phyloP scores from a whole-genome alignment of 345 rosid genomes.

The Viola odorata region DNA sequence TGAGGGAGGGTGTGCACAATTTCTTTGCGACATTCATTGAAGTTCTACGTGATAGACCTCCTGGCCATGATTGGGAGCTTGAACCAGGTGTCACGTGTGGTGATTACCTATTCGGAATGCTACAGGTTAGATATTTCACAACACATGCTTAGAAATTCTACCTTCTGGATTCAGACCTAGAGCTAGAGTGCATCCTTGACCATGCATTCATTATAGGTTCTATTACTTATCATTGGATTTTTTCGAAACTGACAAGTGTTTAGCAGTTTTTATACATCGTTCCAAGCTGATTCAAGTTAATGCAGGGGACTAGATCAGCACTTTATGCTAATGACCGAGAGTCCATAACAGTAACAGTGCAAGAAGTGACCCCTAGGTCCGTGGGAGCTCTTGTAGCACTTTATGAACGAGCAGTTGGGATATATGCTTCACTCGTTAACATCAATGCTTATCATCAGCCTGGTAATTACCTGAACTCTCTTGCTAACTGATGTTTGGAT shows the following conservation, averaged over 20 bases:
- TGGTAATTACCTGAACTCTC: conserved; percentile 40
- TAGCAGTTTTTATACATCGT: too few relatives aligned
- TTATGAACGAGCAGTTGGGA: conserved; percentile 96
- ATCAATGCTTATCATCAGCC: conserved; percentile 98
- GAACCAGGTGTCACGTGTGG: conserved; percentile 99
- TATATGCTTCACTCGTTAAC: conserved; percentile 77
- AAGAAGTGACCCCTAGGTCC: conserved; percentile 88
- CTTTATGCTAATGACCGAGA: conserved; percentile 84
- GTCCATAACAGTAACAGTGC: conserved; percentile 78
- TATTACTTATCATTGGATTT: too few relatives aligned
- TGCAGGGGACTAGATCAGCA: conserved; percentile 97
- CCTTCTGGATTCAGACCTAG: neutral
- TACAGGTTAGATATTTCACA: conserved; percentile 57
- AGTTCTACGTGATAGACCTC: conserved; percentile 90
- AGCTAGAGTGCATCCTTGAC: too few relatives aligned
- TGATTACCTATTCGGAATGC: conserved; percentile 96
- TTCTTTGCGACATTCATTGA: conserved; percentile 96
- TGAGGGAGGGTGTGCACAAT: conserved; percentile 97
- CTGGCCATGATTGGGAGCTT: conserved; percentile 99
- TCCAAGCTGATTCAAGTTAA: conserved; percentile 10
- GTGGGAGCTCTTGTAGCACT: conserved; percentile 90
- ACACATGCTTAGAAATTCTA: neutral
- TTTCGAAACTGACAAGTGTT: too few relatives aligned
- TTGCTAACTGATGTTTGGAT: conserved; percentile 6
- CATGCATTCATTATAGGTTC: too few relatives aligned